Conservation (phyloP, 495 filamentous ascomycete genomes). For the Neurospora sp. region DNA sequence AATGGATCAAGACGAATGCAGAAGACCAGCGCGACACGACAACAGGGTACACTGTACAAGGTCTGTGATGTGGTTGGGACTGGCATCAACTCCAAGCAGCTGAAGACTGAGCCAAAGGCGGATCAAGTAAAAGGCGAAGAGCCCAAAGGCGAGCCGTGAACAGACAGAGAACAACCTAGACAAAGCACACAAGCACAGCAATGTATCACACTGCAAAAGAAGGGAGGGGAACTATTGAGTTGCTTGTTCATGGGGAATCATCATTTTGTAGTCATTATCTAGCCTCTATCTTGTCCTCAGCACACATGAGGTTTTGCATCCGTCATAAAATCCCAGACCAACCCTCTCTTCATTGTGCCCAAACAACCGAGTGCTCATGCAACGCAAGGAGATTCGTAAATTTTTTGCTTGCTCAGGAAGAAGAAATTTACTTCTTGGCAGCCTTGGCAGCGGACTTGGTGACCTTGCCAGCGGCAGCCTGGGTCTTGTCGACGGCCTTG, state of each 20-base stretch:
- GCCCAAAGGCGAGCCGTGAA: not conserved
- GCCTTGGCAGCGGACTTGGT: slow-evolving; percentile 74
- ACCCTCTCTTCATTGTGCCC: slow-evolving; percentile 33
- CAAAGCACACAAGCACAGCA: not conserved
- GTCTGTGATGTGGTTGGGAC: not conserved
- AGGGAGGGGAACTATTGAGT: not conserved
- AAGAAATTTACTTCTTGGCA: slow-evolving; percentile 40
- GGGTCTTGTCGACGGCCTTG: slow-evolving; percentile 48
- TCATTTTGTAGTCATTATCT: slow-evolving; percentile 29
- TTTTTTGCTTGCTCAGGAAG: slow-evolving; percentile 8
- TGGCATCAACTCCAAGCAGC: not conserved
- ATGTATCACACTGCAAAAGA: not conserved
- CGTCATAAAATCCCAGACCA: slow-evolving; percentile 32
- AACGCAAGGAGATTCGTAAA: slow-evolving; percentile 28
- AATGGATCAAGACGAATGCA: too few relatives aligned
- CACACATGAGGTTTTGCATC: slow-evolving; percentile 39
- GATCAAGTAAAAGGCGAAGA: too few relatives aligned
- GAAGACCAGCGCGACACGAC: too few relatives aligned
- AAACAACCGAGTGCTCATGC: slow-evolving; percentile 34
- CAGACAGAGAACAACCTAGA: not conserved
- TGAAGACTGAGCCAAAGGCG: not conserved
- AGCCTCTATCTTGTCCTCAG: slow-evolving; percentile 43
- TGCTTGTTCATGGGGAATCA: slow-evolving; percentile 11
- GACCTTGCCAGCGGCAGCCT: slow-evolving; percentile 33
- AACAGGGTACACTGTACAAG: too few relatives aligned